Evolutionary conservation across 352 stramenopile species (phyloP).

Genomic region (Globisporangium irregulare): DNA sequence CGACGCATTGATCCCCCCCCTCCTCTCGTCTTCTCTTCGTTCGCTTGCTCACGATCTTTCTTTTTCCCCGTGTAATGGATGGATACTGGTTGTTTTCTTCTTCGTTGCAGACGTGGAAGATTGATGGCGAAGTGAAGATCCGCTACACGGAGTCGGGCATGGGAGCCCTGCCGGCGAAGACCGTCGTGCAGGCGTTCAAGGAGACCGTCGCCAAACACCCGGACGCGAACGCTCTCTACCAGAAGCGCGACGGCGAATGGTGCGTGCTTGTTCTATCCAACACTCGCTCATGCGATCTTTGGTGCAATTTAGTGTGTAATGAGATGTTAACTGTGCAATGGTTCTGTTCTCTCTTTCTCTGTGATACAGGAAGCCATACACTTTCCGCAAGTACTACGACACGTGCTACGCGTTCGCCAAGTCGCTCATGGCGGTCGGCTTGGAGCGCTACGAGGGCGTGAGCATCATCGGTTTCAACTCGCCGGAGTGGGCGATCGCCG

Average conservation of each 20-base stretch:
- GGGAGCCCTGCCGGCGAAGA: conserved; percentile 42
- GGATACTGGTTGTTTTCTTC: neutral
- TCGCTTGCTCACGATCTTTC: neutral
- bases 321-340: neutral
- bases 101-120: conserved; percentile 69
- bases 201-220: conserved; percentile 53
- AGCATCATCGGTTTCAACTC: conserved; percentile 92
- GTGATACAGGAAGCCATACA: conserved; percentile 44
- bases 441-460: conserved; percentile 76
- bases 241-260: conserved; percentile 75
- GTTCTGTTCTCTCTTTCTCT: conserved; percentile 5
- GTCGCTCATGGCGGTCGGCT: conserved; percentile 61
- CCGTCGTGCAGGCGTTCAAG: conserved; percentile 58
- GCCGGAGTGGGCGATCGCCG: conserved; percentile 91
- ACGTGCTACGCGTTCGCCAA: conserved; percentile 79
- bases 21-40: neutral
- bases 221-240: conserved; percentile 55
- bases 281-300: neutral
- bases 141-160: conserved; percentile 52
- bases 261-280: conserved; percentile 23
- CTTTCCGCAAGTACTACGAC: conserved; percentile 80
- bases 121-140: conserved; percentile 81
- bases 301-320: neutral
- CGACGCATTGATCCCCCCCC: neutral
- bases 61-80: neutral